Percentiles rank a stretch among this genome's conserved stretches.
These are phyloP conservation scores for Globisporangium heterothallicum DNA, from an alignment of 352 stramenopile genomes.

Conservation along the genomic window DNA sequence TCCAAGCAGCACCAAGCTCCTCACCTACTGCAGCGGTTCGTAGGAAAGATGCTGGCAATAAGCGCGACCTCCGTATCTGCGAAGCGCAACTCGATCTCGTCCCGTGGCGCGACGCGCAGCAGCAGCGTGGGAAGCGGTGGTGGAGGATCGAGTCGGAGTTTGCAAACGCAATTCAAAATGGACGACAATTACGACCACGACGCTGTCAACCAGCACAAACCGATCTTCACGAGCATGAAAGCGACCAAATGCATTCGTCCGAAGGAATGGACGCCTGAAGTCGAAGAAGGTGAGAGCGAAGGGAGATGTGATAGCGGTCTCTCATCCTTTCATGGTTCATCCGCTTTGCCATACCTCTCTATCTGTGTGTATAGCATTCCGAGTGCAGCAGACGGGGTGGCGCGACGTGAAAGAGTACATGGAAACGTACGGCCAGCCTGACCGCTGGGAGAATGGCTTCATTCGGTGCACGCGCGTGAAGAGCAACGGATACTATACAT, in stretches of 20 bases:
- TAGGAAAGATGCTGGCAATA: conserved; percentile 22
- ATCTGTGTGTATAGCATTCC: conserved; percentile 36
- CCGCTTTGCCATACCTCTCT: no score
- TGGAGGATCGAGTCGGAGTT: conserved; percentile 11
- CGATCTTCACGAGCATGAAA: conserved; percentile 48
- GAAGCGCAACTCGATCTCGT: conserved; percentile 31
- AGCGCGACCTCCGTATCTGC: conserved; percentile 25
- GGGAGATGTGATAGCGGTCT: no score
- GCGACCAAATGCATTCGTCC: conserved; percentile 55
- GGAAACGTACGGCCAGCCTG: conserved; percentile 64
- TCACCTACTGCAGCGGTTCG: no score
- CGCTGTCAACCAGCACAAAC: conserved; percentile 19
- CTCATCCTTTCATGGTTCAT: no score
- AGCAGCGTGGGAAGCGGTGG: background rate
- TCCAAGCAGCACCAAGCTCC: conserved; percentile 8
- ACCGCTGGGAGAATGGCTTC: conserved; percentile 70
- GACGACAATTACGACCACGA: conserved; percentile 34
- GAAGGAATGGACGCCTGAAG: conserved; percentile 64
- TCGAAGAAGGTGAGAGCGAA: conserved; percentile 41
- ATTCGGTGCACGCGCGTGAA: conserved; percentile 79
- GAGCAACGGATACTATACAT: conserved; percentile 80
- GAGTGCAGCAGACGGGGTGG: conserved; percentile 69
- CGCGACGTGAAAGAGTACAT: conserved; percentile 79
- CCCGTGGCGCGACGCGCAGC: conserved; percentile 23
- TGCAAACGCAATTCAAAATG: conserved; percentile 46